Base-by-base conservation (phyloP, 306 rosid genomes). In the Ochetophila trinervis region DNA sequence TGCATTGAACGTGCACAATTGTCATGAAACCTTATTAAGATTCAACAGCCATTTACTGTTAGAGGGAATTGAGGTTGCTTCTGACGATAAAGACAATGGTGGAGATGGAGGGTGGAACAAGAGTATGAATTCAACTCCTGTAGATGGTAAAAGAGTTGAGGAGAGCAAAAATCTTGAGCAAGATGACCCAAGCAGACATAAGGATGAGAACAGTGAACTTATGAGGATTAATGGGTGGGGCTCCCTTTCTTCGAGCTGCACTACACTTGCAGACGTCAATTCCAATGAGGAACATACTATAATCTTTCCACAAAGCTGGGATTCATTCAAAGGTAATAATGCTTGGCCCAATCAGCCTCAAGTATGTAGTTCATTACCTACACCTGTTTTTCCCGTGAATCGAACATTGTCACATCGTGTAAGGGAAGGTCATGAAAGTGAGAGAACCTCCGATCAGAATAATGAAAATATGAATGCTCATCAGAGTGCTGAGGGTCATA, bases 1-100 rank as follows among this genome's bases (percentile, higher is more conserved):
- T 49, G 93, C 80, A 40, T 67, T 89, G 68, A 76, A 69, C 68
- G 91, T 79, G 63, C 76, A 65, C 53, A 71, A 74, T 67, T 55
- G 65, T 52, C 79, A 86, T 78, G 75, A 76, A 64, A 69, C 74
- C 23, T 40, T 82, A 62, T 63, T 74, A 66, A 68, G 69, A 45
- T 21, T 37, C 63, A 68, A 69, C 70, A 66, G 60, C 66, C 79
- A 74, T 53, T 69, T 76, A 57, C 79, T 66, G 36, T 71, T 82
- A 75, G 74, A 85, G 53, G 89, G 72, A 53, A 57, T 67, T 42
- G 67, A 63, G 62, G 80, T 37, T 72, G 40, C 74, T 50, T 47
- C 62, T 71, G 86, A 71, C 30, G 70, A 66, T 56, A 67, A 62
- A 63, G 79, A 79, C 69, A 74, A 57, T 76, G 68, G 23, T 48